Percentiles rank a stretch among this genome's conserved stretches.
Evolutionary conservation across 2,329 filamentous ascomycete species (phyloP).

Genomic region (Trichoderma semiorbis): DNA sequence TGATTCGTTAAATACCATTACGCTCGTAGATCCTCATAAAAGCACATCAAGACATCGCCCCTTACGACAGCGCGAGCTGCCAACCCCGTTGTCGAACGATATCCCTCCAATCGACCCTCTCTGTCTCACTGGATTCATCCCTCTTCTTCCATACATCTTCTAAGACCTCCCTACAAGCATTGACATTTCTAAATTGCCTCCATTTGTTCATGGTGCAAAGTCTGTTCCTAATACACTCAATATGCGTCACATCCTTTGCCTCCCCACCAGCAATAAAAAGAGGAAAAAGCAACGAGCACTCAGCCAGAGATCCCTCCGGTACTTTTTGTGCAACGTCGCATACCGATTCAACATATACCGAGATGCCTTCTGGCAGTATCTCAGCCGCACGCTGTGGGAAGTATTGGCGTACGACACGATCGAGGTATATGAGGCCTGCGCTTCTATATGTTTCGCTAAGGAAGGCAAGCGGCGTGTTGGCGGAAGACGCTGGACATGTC

Average conservation of each 20-base stretch:
- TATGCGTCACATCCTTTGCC: not conserved
- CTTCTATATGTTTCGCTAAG: conserved; percentile 1
- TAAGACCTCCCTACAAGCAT: not conserved
- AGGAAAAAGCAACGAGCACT: not conserved
- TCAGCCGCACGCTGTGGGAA: not conserved
- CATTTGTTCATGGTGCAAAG: not conserved
- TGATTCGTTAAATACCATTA: not conserved
- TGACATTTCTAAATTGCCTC: not conserved
- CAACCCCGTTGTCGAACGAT: not conserved
- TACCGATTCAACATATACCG: not conserved
- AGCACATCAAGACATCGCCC: not conserved
- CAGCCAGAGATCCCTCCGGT: not conserved
- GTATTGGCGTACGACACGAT: not conserved
- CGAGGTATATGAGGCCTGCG: not conserved
- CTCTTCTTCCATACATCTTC: not conserved
- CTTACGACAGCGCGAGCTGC: not conserved
- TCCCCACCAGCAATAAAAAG: conserved; percentile 2
- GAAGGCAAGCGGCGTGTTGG: not conserved
- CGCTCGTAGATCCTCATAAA: not conserved
- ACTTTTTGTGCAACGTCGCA: not conserved
- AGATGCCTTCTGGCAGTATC: not conserved
- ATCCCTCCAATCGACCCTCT: not conserved
- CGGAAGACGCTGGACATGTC: not conserved
- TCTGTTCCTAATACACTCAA: not conserved
- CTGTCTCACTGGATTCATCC: not conserved